Conservation (phyloP, 2,329 filamentous ascomycete genomes). For the Tolypocladium capitatum region DNA sequence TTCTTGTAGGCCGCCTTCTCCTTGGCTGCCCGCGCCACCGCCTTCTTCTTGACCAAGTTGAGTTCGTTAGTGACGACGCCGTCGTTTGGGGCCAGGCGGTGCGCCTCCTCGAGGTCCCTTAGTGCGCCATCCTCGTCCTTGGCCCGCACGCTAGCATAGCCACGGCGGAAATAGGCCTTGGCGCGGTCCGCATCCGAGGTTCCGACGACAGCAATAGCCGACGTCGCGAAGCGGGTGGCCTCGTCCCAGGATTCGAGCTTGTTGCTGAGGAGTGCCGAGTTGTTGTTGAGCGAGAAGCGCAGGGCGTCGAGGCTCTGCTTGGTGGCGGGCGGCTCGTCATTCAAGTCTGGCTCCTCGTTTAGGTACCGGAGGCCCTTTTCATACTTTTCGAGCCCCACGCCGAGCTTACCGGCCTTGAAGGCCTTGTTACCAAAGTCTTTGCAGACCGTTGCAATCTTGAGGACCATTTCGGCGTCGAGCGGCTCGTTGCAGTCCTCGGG, state of each 20-base stretch:
- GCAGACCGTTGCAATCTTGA: slow-evolving; percentile 69
- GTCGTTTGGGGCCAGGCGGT: slow-evolving; percentile 62
- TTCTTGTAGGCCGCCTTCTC: slow-evolving; percentile 90
- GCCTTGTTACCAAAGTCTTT: slow-evolving; percentile 89
- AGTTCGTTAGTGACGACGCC: slow-evolving; percentile 64
- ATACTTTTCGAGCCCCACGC: slow-evolving; percentile 75
- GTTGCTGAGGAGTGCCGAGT: slow-evolving; percentile 72
- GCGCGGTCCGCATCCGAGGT: slow-evolving; percentile 66
- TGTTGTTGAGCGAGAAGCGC: slow-evolving; percentile 78
- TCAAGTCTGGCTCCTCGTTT: slow-evolving; percentile 66
- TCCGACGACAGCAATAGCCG: slow-evolving; percentile 55
- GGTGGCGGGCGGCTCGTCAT: slow-evolving; percentile 57
- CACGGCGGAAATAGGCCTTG: slow-evolving; percentile 80
- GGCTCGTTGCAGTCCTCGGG: slow-evolving; percentile 65
- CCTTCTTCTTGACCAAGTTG: slow-evolving; percentile 61
- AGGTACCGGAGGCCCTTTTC: slow-evolving; percentile 85
- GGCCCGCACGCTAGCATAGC: slow-evolving; percentile 56
- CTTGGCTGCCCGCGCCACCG: slow-evolving; percentile 62
- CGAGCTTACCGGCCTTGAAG: slow-evolving; percentile 66
- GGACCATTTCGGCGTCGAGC: slow-evolving; percentile 53
- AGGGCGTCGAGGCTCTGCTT: slow-evolving; percentile 56
- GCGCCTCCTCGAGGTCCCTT: slow-evolving; percentile 61
- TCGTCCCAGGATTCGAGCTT: slow-evolving; percentile 65
- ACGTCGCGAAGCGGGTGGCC: slow-evolving; percentile 54
- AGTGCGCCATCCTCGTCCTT: slow-evolving; percentile 80